Percentiles rank a stretch among this genome's conserved stretches.
Conservation (phyloP, 2,329 filamentous ascomycete genomes). For the Conoideocrella luteorostrata region DNA sequence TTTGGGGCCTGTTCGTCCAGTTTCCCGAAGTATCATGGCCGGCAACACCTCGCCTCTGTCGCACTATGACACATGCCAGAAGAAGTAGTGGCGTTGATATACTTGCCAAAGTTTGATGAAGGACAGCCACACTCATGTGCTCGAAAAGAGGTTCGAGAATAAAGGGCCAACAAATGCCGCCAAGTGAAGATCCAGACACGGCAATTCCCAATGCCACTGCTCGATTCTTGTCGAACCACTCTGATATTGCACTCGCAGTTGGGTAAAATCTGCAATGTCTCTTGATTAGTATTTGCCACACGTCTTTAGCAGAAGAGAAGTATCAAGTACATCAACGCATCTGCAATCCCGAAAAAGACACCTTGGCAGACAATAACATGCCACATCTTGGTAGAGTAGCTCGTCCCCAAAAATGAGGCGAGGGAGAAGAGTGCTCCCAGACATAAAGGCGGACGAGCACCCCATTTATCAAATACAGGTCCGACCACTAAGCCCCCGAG, state of each 20-base stretch:
- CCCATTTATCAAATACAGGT: conserved; percentile 32
- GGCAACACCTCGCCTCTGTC: conserved; percentile 15
- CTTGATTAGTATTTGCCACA: neutral
- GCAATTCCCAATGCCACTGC: conserved; percentile 25
- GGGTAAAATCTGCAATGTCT: conserved; percentile 27
- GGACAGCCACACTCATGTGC: conserved; percentile 6
- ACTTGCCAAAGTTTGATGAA: conserved; percentile 15
- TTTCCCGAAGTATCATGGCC: conserved; percentile 12
- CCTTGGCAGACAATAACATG: conserved; percentile 35
- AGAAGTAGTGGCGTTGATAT: conserved; percentile 20
- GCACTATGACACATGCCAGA: conserved; percentile 21
- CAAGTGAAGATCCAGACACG: conserved; percentile 24
- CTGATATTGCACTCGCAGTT: conserved; percentile 20
- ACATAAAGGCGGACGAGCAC: conserved; percentile 27
- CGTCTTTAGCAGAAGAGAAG: neutral
- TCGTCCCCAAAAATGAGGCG: conserved; percentile 30
- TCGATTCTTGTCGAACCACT: conserved; percentile 25
- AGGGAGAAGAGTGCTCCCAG: conserved; percentile 29
- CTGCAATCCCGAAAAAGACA: conserved; percentile 33
- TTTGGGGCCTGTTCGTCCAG: conserved; percentile 8
- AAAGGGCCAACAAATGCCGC: conserved; percentile 25
- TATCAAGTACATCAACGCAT: conserved; percentile 25
- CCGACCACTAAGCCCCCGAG: conserved; percentile 32
- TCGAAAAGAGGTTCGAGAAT: conserved; percentile 15
- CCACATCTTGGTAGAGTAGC: conserved; percentile 26